Percentiles rank a stretch among this genome's conserved stretches.
Conservation (phyloP, 2,329 filamentous ascomycete genomes). For the Colletotrichum sp. region DNA sequence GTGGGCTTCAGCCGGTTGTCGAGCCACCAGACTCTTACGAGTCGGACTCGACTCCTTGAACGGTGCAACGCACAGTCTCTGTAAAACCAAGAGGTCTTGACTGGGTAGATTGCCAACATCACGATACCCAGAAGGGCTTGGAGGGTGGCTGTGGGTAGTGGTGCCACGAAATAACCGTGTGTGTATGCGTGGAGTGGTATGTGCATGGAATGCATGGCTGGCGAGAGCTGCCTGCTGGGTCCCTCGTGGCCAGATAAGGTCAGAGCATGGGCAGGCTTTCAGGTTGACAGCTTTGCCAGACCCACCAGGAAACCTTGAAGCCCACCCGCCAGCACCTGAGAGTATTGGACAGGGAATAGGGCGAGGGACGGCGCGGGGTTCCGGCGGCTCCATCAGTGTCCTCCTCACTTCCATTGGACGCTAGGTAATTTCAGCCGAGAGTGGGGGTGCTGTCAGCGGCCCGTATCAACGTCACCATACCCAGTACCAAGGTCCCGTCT, state of each 20-base stretch:
- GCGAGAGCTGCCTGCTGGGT: neutral
- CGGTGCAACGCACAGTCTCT: neutral
- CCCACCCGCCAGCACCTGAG: neutral
- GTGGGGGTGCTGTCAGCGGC: neutral
- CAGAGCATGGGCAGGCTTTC: neutral
- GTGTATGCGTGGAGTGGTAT: neutral
- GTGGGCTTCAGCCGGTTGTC: slow-evolving; percentile 32
- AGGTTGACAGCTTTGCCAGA: slow-evolving; percentile 8
- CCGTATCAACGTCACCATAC: neutral
- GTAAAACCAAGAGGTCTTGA: neutral
- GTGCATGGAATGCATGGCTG: neutral
- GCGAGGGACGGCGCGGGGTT: slow-evolving; percentile 7
- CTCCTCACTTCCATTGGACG: neutral
- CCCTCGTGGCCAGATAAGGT: neutral
- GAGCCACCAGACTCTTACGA: slow-evolving; percentile 30
- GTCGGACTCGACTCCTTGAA: slow-evolving; percentile 13
- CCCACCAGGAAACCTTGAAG: neutral
- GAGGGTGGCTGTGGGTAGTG: neutral
- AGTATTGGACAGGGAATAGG: neutral
- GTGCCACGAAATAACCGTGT: neutral
- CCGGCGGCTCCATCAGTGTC: neutral
- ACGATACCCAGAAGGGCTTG: neutral
- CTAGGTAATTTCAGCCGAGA: neutral
- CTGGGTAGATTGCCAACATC: neutral
- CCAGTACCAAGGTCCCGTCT: neutral